Evolutionary conservation across 805 yeast species (phyloP).

Genomic region (Sugiyamaella valdiviana): DNA sequence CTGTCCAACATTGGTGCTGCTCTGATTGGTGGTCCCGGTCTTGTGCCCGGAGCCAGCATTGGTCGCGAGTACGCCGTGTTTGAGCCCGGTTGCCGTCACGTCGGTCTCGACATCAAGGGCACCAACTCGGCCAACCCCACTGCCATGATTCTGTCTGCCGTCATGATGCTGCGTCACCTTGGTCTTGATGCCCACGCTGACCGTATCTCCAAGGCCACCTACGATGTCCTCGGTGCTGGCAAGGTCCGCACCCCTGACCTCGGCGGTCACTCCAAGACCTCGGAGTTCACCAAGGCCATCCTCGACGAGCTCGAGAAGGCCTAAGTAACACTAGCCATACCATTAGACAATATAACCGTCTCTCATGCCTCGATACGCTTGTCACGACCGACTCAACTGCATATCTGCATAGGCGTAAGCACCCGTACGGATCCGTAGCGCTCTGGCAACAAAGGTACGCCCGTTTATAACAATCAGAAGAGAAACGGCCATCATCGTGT

Average conservation of each 20-base stretch:
- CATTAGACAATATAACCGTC: not conserved
- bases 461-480: no score
- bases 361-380: no score
- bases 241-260: constrained; percentile 79
- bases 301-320: constrained; percentile 54
- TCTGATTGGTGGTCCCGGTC: constrained; percentile 94
- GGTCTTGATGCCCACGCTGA: constrained; percentile 82
- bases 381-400: no score
- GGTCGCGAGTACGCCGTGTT: constrained; percentile 97
- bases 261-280: constrained; percentile 84
- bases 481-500: no score
- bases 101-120: constrained; percentile 93
- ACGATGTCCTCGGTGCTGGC: constrained; percentile 85
- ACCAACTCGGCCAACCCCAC: constrained; percentile 96
- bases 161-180: constrained; percentile 90
- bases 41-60: constrained; percentile 96
- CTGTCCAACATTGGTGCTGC: constrained; percentile 98
- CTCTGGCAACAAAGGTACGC: no score
- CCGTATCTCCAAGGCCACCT: constrained; percentile 82
- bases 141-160: constrained; percentile 88
- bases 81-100: constrained; percentile 99
- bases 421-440: no score
- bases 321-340: constrained; percentile 5
- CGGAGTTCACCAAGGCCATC: constrained; percentile 91
- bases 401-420: no score